Evolutionary conservation across 208 protist genomes (phyloP).

Genomic region (Endotrypanum monterogeii): DNA sequence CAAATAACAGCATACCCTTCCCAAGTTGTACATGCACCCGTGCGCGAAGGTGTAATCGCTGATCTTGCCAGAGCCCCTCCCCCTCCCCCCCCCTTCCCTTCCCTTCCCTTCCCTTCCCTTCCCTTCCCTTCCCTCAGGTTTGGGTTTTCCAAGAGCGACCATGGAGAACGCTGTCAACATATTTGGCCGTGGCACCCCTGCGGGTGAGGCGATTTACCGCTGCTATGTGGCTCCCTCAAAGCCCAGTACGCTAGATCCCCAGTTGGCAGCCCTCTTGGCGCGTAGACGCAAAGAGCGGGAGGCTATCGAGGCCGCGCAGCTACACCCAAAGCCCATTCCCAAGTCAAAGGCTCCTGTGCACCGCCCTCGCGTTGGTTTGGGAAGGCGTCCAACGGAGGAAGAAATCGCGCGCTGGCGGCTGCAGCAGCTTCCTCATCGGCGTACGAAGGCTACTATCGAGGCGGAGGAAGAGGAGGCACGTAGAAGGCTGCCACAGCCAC

Average conservation of each 20-base stretch:
- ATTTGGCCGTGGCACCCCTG: conserved; percentile 87
- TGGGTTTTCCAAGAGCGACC: not conserved
- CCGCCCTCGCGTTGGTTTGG: conserved; percentile 61
- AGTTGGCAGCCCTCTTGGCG: conserved; percentile 63
- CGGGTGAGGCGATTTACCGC: conserved; percentile 87
- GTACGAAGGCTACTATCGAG: conserved; percentile 54
- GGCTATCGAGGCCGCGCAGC: conserved; percentile 56
- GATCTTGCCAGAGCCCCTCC: too few species aligned
- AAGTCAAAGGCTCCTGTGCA: conserved; percentile 79
- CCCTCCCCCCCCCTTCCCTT: too few species aligned
- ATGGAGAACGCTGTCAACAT: conserved; percentile 62
- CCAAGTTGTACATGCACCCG: too few species aligned
- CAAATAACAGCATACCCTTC: too few species aligned
- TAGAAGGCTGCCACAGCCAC: conserved; percentile 20
- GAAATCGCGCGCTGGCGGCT: conserved; percentile 69
- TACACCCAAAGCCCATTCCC: conserved; percentile 75
- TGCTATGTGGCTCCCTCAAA: conserved; percentile 79
- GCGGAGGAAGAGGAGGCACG: conserved; percentile 44
- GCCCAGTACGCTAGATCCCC: conserved; percentile 79
- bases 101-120: not conserved
- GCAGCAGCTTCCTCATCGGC: conserved; percentile 67
- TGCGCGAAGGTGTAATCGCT: too few species aligned
- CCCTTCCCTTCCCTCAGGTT: not conserved
- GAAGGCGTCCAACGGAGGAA: conserved; percentile 42
- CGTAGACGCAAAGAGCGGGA: conserved; percentile 63